Base-by-base conservation (phyloP, 2,329 filamentous ascomycete species). In the Pestalotiopsis sp. region DNA sequence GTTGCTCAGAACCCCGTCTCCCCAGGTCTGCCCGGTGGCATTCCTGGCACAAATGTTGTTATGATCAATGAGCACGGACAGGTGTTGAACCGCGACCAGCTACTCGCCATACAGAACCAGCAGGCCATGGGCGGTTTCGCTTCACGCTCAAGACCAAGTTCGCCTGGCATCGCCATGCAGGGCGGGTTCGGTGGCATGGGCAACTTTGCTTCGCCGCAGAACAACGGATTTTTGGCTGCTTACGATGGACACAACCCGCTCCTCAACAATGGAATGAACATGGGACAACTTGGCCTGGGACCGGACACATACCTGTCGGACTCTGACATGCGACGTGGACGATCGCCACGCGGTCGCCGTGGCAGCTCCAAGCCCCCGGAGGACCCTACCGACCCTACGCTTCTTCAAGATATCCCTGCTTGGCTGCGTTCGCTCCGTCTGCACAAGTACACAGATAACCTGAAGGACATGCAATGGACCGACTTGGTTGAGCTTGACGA, bases 401-500 rank as follows among this genome's bases (percentile, higher is more conserved):
- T 99, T 70, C 87, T 99, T 74, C 93, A 97, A 82, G 96, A 99
- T 78, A 98, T 99, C 74, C 95, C 96, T 67, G 92, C 91, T 80
- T 99, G 96, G 96, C 88, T 99, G 76, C 91, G 96, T 79, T 98
- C 94, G 80, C 87, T 98, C 78, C 91, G 96, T 70, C 86, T 99
- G 76, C 96, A 99, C 86, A 99, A 99, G 85, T 99, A 99, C 82
- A 99, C 96, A 11, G 96, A 99, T 74, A 97, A 98, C 75, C 84
- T 99, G 72, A 99, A 98, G 83, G 95, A 98, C 77, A 90, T 98
- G 86, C 94, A 96, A 77, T 99, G 96, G 96, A 93, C 92, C 36
- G 96, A 99, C 67, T 83, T 99, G 74, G 85, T 99, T 70, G 93
- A 96, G 80, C 85, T 99, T 74, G 94, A 98, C 76, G 96, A 99